phyloP scores from a whole-genome alignment of 306 rosid species.

The Biancaea sappan region DNA sequence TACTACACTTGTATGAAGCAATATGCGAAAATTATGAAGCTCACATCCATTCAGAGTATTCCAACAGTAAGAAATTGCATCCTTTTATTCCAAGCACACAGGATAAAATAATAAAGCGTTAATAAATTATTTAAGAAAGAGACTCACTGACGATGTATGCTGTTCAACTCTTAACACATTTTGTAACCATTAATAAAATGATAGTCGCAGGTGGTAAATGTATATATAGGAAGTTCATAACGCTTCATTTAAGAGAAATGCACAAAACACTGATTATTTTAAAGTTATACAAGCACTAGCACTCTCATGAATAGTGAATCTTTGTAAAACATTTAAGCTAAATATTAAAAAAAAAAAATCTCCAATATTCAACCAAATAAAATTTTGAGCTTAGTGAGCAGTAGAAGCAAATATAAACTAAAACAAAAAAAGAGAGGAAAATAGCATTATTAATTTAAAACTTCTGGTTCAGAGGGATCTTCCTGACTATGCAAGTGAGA shows the following conservation, averaged over 20 bases:
- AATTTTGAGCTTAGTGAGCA: background rate
- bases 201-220: background rate
- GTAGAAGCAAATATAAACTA: background rate
- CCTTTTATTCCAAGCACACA: background rate
- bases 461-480: background rate
- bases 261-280: background rate
- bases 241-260: background rate
- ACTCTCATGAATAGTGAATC: background rate
- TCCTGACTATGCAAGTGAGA: background rate
- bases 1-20: background rate
- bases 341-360: background rate
- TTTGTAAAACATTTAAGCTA: background rate
- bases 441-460: background rate
- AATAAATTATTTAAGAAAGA: conserved; percentile 6
- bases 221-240: conserved; percentile 7
- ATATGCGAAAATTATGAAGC: background rate
- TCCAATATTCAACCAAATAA: background rate
- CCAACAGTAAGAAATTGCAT: background rate
- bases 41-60: background rate
- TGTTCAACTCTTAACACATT: conserved; percentile 14
- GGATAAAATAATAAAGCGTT: background rate
- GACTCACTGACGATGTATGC: background rate
- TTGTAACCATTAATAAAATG: background rate
- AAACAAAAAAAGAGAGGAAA: background rate
- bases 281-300: background rate